These are phyloP conservation scores for Astrothelium subdiscretum DNA, from an alignment of 495 filamentous ascomycete species.

Conservation along the genomic window DNA sequence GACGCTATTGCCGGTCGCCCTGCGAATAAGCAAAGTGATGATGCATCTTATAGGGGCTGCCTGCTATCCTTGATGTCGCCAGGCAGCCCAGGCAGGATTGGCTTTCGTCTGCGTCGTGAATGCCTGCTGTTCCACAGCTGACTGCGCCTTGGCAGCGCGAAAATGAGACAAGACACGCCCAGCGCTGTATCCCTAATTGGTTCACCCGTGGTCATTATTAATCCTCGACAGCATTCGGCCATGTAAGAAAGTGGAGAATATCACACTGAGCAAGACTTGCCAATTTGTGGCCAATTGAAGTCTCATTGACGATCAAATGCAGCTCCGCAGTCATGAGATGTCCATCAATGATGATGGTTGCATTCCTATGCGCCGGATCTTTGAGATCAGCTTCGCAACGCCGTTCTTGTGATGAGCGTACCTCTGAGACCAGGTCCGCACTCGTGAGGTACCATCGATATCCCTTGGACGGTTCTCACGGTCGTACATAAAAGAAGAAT, in stretches of 20 bases:
- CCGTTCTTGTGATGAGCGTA: background rate
- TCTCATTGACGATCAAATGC: background rate
- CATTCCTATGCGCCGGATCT: background rate
- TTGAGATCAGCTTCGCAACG: background rate
- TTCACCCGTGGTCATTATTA: background rate
- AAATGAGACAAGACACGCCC: background rate
- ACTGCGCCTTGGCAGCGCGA: background rate
- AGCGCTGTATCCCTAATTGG: background rate
- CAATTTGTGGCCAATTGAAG: background rate
- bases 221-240: background rate
- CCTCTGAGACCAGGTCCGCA: background rate
- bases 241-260: background rate
- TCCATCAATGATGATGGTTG: background rate
- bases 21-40: background rate
- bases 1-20: background rate
- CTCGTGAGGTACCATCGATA: background rate
- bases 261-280: background rate
- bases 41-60: slow-evolving; percentile 1
- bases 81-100: background rate
- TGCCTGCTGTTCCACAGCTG: background rate
- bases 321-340: background rate
- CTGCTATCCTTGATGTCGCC: background rate
- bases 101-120: background rate
- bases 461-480: background rate
- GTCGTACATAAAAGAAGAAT: background rate